Base-by-base conservation (phyloP, 352 stramenopile genomes). In the Pythium pyrilobum region DNA sequence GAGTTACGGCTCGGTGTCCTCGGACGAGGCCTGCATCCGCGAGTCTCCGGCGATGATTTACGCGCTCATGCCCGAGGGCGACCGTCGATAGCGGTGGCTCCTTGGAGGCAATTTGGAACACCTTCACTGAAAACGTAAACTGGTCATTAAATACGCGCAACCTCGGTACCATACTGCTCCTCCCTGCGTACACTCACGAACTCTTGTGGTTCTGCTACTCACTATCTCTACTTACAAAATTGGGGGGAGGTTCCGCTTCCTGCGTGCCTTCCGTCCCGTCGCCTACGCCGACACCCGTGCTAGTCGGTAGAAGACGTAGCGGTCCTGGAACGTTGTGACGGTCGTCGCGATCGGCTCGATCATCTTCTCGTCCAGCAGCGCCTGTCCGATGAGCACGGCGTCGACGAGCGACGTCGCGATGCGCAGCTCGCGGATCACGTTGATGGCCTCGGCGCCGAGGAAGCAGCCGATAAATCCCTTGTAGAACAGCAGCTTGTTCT, bases 401-500 rank as follows among this genome's bases (percentile, higher is more conserved):
- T 94, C 84, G 31, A 92, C 81, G n/a, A 86, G 59, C 43, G 77
- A 74, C 29, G 62, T 72, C 4, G 74, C 72, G 44, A 94, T 75
- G 31, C 81, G 71, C 52, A 92, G 67, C 48, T 94, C 81, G 16
- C 78, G 81, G 21, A 94, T 78, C 38, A 89, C 76, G 27, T 86
- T 90, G n/a, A 94, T 80, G 23, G 83, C 79, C 55, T 94, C 84
- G 10, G 79, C 81, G 18, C 84, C 84, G 20, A 92, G 67, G 59
- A 94, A 94, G 60, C 84, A 94, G 39, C 76, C 77, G 46, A 73
- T 68, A 38, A 84, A 81, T 62, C 84, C 81, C 69, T 94, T 94
- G 76, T 94, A 92, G 47, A 85, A 88, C 40, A 94, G 68, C 41
- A 94, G 44, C 48, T 94, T 94, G 76, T 92, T 92, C 60, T 89